A percentile compares a stretch with the other conserved stretches of the same genome.
phyloP scores from a whole-genome alignment of 768 basidiomycete genomes.

The Tremella fuciformis region DNA sequence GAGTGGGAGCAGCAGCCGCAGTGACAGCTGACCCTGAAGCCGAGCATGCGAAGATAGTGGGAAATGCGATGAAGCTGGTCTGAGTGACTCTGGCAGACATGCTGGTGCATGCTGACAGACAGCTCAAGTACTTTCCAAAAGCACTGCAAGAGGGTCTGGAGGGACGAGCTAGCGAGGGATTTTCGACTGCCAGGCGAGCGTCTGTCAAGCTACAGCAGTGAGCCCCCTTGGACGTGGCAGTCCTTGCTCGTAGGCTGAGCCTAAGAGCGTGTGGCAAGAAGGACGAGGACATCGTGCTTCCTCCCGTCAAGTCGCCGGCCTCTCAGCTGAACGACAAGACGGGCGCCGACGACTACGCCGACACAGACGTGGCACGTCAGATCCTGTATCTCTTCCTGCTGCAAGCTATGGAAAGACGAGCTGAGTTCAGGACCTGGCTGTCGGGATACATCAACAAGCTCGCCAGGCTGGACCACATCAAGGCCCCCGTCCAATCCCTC shows the following conservation, averaged over 20 bases:
- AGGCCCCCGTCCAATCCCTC: background rate
- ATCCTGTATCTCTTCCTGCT: conserved; percentile 30
- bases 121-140: conserved; percentile 1
- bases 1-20: background rate
- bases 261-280: background rate
- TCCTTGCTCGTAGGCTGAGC: background rate
- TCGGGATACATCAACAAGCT: conserved; percentile 36
- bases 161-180: background rate
- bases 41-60: background rate
- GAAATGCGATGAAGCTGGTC: conserved; percentile 6
- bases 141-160: conserved; percentile 2
- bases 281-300: background rate
- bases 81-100: background rate
- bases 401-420: background rate
- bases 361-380: conserved; percentile 56
- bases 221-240: background rate
- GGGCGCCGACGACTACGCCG: background rate
- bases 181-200: background rate
- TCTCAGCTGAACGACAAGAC: too few species aligned
- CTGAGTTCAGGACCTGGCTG: conserved; percentile 31
- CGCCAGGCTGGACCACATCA: background rate
- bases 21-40: conserved; percentile 1
- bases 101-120: background rate
- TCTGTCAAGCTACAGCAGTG: background rate
- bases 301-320: background rate